Conservation (phyloP, 306 rosid genomes). For the Cucumis hystrix region DNA sequence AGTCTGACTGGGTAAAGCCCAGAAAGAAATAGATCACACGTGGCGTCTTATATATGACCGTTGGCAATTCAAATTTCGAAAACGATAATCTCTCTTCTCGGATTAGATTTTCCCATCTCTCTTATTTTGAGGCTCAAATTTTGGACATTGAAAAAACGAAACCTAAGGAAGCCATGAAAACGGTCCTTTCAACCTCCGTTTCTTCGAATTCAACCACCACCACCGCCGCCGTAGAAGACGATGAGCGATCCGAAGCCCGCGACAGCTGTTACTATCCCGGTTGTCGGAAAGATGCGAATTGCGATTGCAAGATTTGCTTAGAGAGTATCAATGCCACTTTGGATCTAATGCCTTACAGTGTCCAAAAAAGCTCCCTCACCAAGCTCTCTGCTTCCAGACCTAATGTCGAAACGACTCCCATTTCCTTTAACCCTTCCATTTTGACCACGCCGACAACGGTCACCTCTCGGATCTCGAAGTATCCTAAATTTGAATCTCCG, state of each 20-base stretch:
- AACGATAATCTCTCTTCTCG: not conserved
- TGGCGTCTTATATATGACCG: conserved; percentile 28
- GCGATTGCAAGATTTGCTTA: conserved; percentile 60
- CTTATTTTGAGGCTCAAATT: not conserved
- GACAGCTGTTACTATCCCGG: conserved; percentile 72
- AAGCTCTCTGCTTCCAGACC: conserved; percentile 41
- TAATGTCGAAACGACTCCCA: conserved; percentile 29
- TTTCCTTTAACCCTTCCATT: conserved; percentile 41
- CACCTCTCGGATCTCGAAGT: not conserved
- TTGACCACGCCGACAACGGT: conserved; percentile 36
- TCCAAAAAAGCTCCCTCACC: conserved; percentile 49
- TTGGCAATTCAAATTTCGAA: conserved; percentile 46
- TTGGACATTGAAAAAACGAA: not conserved
- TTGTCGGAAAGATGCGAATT: conserved; percentile 73
- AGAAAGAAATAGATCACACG: not conserved
- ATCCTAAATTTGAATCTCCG: conserved; percentile 22
- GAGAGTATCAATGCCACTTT: conserved; percentile 78
- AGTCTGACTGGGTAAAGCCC: not conserved
- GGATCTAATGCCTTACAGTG: conserved; percentile 60
- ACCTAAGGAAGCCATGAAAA: conserved; percentile 22
- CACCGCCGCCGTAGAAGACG: conserved; percentile 17
- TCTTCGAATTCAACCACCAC: conserved; percentile 25
- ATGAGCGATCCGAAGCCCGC: conserved; percentile 19
- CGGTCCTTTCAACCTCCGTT: not conserved
- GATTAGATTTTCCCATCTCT: not conserved